These are phyloP conservation scores for Aspergillus aculeatinus DNA, from an alignment of 2,329 filamentous ascomycete genomes.

Conservation along the genomic window DNA sequence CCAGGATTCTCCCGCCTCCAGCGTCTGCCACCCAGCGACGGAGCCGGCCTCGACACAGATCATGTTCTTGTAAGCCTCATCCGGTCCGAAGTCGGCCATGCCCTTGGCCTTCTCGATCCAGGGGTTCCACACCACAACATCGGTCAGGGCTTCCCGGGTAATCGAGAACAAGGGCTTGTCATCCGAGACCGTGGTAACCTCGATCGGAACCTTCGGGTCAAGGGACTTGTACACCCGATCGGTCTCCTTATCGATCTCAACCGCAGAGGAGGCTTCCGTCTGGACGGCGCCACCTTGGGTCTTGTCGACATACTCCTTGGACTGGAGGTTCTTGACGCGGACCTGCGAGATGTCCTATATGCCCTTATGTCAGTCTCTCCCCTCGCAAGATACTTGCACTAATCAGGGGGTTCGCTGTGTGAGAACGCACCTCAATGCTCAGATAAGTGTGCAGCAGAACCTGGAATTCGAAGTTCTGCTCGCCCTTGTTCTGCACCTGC, in stretches of 20 bases:
- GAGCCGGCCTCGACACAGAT: constrained; percentile 89
- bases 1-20: constrained; percentile 75
- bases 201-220: constrained; percentile 49
- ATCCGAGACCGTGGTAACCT: constrained; percentile 47
- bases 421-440: constrained; percentile 65
- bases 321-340: constrained; percentile 72
- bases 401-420: too few species aligned
- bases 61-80: constrained; percentile 90
- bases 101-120: constrained; percentile 80
- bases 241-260: constrained; percentile 74
- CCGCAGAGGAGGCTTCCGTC: constrained; percentile 62
- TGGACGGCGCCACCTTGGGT: constrained; percentile 62
- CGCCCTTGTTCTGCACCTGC: constrained; percentile 84
- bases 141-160: constrained; percentile 77
- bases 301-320: constrained; percentile 80
- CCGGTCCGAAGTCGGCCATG: constrained; percentile 84
- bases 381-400: not conserved
- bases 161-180: constrained; percentile 67
- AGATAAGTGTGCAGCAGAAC: constrained; percentile 90
- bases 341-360: constrained; percentile 74
- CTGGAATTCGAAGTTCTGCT: constrained; percentile 83
- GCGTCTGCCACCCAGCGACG: constrained; percentile 75
- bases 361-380: not conserved
- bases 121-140: constrained; percentile 96
- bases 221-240: constrained; percentile 81